A percentile compares a stretch with the other conserved stretches of the same genome.
Conservation (phyloP, 306 rosid species). For the Begonia fuchsioides region DNA sequence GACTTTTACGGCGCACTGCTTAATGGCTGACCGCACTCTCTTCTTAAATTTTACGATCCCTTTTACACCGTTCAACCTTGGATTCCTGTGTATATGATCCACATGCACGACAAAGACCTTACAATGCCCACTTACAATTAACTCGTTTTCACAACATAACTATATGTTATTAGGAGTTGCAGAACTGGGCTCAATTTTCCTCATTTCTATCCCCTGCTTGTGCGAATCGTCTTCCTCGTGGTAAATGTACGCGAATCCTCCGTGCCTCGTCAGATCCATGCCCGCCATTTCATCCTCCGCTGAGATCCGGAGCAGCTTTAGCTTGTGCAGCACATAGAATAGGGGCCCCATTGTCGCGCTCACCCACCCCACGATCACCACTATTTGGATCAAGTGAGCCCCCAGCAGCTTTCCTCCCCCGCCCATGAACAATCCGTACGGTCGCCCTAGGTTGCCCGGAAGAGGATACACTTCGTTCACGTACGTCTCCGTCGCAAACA, state of each 20-base stretch:
- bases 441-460: constrained; percentile 15
- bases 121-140: no score
- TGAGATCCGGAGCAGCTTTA: constrained; percentile 55
- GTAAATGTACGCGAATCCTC: constrained; percentile 72
- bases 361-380: constrained; percentile 70
- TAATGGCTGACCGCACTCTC: no score
- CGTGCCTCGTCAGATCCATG: constrained; percentile 93
- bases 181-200: constrained; percentile 26
- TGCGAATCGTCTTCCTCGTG: constrained; percentile 27
- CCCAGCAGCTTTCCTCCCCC: constrained; percentile 54
- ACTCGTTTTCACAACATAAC: no score
- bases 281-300: constrained; percentile 73
- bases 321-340: constrained; percentile 39
- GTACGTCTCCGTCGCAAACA: constrained; percentile 56
- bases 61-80: no score
- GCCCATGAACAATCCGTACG: constrained; percentile 60
- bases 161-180: constrained; percentile 10
- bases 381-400: constrained; percentile 59
- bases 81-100: no score
- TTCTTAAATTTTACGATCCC: no score
- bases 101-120: no score
- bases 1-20: no score
- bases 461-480: constrained; percentile 58
- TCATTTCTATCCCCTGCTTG: constrained; percentile 20
- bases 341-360: constrained; percentile 89